Conservation (phyloP, 441 rosid genomes). For the Pelargonium fulgidum region DNA sequence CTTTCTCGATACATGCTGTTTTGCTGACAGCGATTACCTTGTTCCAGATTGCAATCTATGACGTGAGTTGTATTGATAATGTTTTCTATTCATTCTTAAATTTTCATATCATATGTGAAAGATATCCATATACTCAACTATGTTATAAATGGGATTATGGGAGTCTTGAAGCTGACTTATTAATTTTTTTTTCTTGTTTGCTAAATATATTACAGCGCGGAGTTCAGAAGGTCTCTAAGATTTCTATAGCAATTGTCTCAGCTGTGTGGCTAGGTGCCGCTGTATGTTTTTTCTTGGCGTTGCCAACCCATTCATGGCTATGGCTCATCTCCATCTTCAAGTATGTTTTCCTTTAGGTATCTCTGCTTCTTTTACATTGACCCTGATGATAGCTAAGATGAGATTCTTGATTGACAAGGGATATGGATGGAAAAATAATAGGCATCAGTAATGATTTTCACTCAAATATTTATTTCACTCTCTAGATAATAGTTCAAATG, state of each 20-base stretch:
- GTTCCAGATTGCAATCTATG: slow-evolving; percentile 69
- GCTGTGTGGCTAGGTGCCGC: slow-evolving; percentile 58
- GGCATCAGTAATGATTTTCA: neutral
- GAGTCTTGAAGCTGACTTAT: slow-evolving; percentile 1
- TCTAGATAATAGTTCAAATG: neutral
- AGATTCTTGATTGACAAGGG: neutral
- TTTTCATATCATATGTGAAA: neutral
- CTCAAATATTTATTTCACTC: neutral
- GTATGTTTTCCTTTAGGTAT: slow-evolving; percentile 36
- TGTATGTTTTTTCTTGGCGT: slow-evolving; percentile 65
- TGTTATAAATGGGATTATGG: neutral
- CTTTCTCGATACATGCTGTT: slow-evolving; percentile 89
- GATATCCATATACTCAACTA: neutral
- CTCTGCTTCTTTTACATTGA: neutral
- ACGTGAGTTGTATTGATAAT: slow-evolving; percentile 38
- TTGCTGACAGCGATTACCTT: slow-evolving; percentile 54
- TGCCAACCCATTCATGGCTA: slow-evolving; percentile 73
- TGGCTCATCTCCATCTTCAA: slow-evolving; percentile 79
- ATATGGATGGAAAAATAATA: neutral
- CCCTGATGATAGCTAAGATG: neutral
- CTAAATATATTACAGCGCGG: slow-evolving; percentile 93
- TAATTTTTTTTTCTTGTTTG: slow-evolving; percentile 7
- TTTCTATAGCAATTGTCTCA: slow-evolving; percentile 46
- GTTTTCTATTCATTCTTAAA: neutral
- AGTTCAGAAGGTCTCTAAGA: slow-evolving; percentile 65